These are phyloP conservation scores for Suhomyces chickasaworum DNA, from an alignment of 1,139 yeast genomes.

Conservation along the genomic window DNA sequence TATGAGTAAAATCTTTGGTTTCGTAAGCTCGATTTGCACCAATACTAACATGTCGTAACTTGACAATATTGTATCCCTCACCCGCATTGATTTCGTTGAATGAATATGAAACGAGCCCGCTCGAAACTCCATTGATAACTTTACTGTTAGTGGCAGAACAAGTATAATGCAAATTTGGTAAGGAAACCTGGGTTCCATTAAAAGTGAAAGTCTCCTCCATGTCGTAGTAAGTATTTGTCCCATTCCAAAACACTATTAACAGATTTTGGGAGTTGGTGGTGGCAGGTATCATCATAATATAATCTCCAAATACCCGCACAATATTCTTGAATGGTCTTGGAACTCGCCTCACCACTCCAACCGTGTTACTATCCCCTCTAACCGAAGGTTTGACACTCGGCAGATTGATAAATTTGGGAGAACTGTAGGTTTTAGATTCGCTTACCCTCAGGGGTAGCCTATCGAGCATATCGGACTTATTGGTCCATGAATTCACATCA, in stretches of 20 bases:
- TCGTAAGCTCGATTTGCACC: background rate
- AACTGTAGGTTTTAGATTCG: background rate
- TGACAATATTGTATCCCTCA: constrained; percentile 1
- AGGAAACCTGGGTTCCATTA: background rate
- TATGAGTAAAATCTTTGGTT: background rate
- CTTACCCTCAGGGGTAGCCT: background rate
- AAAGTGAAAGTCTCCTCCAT: background rate
- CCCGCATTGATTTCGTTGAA: constrained; percentile 5
- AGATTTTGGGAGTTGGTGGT: background rate
- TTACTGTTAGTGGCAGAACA: background rate
- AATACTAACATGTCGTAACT: constrained; percentile 3
- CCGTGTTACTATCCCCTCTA: background rate
- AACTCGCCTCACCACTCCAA: constrained; percentile 1
- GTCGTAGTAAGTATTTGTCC: background rate
- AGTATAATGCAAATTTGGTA: constrained; percentile 5
- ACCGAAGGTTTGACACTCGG: background rate
- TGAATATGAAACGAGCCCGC: constrained; percentile 4
- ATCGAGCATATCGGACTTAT: constrained; percentile 8
- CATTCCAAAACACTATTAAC: constrained; percentile 7
- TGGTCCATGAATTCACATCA: background rate
- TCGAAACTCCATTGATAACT: background rate
- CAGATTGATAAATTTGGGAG: background rate
- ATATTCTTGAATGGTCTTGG: constrained; percentile 2
- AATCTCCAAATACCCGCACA: constrained; percentile 3
- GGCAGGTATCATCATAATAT: constrained; percentile 5